Conservation (phyloP, 768 basidiomycete species). For the Rhizopogon vesiculosus region DNA sequence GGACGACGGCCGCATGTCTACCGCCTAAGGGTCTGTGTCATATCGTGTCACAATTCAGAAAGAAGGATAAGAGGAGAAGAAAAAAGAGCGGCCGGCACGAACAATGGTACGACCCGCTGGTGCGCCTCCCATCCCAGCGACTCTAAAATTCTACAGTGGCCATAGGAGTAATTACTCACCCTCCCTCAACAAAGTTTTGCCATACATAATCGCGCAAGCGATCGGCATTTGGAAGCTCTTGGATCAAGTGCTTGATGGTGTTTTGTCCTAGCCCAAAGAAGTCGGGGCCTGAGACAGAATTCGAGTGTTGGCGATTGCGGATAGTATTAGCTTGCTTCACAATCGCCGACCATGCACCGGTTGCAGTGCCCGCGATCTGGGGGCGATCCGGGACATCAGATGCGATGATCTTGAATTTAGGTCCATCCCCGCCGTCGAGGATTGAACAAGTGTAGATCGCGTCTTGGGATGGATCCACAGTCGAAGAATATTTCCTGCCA, state of each 20-base stretch:
- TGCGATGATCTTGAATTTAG: constrained; percentile 81
- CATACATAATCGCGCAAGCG: constrained; percentile 76
- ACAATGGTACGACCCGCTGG: neutral
- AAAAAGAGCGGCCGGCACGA: constrained; percentile 14
- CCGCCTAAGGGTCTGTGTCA: constrained; percentile 66
- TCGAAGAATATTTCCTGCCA: constrained; percentile 72
- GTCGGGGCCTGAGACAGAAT: constrained; percentile 85
- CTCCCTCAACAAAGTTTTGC: constrained; percentile 84
- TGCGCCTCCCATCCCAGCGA: neutral
- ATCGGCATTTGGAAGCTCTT: constrained; percentile 73
- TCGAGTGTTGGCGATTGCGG: constrained; percentile 77
- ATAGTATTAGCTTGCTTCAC: constrained; percentile 80
- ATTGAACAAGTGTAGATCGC: constrained; percentile 82
- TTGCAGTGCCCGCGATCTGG: constrained; percentile 82
- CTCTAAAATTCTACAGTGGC: neutral
- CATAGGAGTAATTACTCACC: constrained; percentile 43
- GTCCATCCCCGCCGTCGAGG: constrained; percentile 79
- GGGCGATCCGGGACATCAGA: constrained; percentile 66
- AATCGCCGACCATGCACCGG: constrained; percentile 82
- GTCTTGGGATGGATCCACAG: constrained; percentile 57
- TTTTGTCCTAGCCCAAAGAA: constrained; percentile 87
- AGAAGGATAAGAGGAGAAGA: constrained; percentile 20
- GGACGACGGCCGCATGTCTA: constrained; percentile 77
- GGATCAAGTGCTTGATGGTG: constrained; percentile 87
- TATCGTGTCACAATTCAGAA: constrained; percentile 29